Evolutionary conservation across 1,284 basidiomycete species (phyloP).

Genomic region (Pulchroboletus neoregius): DNA sequence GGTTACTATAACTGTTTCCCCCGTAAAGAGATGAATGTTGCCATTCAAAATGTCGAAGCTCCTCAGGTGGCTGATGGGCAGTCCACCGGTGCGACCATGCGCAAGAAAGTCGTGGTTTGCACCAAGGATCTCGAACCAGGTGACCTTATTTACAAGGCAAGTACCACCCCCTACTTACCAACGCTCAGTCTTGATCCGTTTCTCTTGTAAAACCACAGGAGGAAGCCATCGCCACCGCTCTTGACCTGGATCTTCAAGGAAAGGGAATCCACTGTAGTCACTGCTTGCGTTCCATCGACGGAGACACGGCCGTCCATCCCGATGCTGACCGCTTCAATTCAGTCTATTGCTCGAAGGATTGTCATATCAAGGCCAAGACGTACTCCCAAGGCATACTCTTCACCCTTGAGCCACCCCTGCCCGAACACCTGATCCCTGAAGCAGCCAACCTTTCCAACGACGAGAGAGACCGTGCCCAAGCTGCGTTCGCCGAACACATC

Average conservation of each 20-base stretch:
- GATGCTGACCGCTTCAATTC: conserved; percentile 51
- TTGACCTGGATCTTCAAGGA: conserved; percentile 66
- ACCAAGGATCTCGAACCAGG: conserved; percentile 64
- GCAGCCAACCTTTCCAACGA: conserved; percentile 34
- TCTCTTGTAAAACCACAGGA: conserved; percentile 45
- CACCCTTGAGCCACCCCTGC: conserved; percentile 58
- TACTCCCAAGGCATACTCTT: conserved; percentile 70
- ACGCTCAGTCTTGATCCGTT: neutral
- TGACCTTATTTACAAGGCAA: conserved; percentile 71
- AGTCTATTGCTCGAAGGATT: conserved; percentile 69
- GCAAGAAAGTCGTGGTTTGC: conserved; percentile 59
- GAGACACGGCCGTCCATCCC: conserved; percentile 41
- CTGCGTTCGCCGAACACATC: conserved; percentile 51
- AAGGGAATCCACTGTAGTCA: conserved; percentile 66
- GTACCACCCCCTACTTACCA: neutral
- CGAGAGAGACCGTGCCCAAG: conserved; percentile 55
- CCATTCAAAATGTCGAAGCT: conserved; percentile 45
- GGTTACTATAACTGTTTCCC: conserved; percentile 76
- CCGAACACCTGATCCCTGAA: conserved; percentile 45
- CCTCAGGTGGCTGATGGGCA: conserved; percentile 23
- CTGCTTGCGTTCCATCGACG: conserved; percentile 57
- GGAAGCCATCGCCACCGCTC: conserved; percentile 59
- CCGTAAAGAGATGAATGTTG: conserved; percentile 63
- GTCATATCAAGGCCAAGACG: conserved; percentile 49
- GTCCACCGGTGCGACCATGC: conserved; percentile 30